Conservation (phyloP, 106 monocot species). For the Apostasia shenzhenica region DNA sequence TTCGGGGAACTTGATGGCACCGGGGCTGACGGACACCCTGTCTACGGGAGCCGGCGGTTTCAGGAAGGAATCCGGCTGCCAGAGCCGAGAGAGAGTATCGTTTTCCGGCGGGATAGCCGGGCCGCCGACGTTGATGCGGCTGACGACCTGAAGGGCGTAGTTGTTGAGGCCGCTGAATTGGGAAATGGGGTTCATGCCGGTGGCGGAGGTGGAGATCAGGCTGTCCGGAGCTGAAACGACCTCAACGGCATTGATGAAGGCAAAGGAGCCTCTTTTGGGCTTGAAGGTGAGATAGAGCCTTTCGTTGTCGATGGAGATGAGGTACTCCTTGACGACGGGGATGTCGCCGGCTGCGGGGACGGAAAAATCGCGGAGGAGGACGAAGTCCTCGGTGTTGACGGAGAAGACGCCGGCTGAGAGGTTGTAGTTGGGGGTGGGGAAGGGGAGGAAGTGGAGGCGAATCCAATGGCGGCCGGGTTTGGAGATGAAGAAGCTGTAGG, state of each 20-base stretch:
- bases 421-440: constrained; percentile 40
- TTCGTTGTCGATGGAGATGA: constrained; percentile 29
- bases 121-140: constrained; percentile 51
- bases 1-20: constrained; percentile 41
- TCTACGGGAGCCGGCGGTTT: constrained; percentile 13
- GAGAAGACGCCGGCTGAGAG: constrained; percentile 56
- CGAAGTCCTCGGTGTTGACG: constrained; percentile 47
- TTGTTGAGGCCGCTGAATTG: constrained; percentile 26
- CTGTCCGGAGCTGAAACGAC: constrained; percentile 36
- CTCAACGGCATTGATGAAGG: constrained; percentile 64
- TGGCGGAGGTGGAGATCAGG: constrained; percentile 30
- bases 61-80: constrained; percentile 51
- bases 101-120: constrained; percentile 17
- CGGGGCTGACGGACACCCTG: constrained; percentile 17
- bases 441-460: constrained; percentile 60
- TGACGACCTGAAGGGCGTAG: constrained; percentile 35
- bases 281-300: constrained; percentile 30
- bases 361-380: constrained; percentile 70
- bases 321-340: constrained; percentile 64
- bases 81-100: constrained; percentile 39
- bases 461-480: constrained; percentile 65
- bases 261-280: constrained; percentile 38
- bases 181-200: constrained; percentile 1
- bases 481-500: constrained; percentile 67
- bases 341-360: constrained; percentile 1